phyloP scores from a whole-genome alignment of 225 moss, liverwort and hornwort genomes.

The Physcomitrium patens region DNA sequence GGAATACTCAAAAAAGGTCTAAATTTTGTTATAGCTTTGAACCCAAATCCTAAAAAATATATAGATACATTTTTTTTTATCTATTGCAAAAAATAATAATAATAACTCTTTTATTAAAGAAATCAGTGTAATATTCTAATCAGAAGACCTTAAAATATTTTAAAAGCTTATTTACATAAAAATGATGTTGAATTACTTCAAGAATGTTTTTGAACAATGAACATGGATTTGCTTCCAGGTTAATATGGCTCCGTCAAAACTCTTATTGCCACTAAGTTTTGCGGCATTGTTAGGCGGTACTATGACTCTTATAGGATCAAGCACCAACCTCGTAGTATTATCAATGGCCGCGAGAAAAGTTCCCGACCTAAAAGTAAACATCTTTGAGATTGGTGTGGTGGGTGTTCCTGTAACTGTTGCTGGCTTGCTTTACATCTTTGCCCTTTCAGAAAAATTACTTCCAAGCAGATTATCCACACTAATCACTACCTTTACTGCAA shows the following conservation, averaged over 20 bases:
- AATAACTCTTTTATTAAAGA: too few relatives aligned
- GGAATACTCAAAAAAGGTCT: slow-evolving; percentile 81
- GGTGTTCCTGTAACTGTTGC: slow-evolving; percentile 77
- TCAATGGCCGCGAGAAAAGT: slow-evolving; percentile 94
- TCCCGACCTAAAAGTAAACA: slow-evolving; percentile 84
- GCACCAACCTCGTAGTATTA: slow-evolving; percentile 85
- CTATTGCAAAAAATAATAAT: too few relatives aligned
- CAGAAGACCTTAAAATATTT: too few relatives aligned
- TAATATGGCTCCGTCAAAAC: slow-evolving; percentile 85
- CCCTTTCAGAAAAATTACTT: slow-evolving; percentile 75
- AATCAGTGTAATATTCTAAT: too few relatives aligned
- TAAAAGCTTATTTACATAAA: too few relatives aligned
- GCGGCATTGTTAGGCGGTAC: slow-evolving; percentile 94
- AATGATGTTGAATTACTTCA: too few relatives aligned
- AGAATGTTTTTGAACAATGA: too few relatives aligned
- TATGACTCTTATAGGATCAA: slow-evolving; percentile 92
- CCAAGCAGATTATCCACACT: slow-evolving; percentile 53
- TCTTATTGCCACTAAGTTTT: slow-evolving; percentile 90
- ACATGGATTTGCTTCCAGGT: slow-evolving; percentile 40
- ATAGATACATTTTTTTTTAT: too few relatives aligned
- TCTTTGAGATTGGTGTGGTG: slow-evolving; percentile 90
- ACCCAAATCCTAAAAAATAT: too few relatives aligned
- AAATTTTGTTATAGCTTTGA: too few relatives aligned
- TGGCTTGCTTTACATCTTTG: slow-evolving; percentile 82
- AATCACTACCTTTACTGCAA: slow-evolving; percentile 61